These are phyloP conservation scores for Fusarium setosum DNA, from an alignment of 2,329 filamentous ascomycete species.

Conservation along the genomic window DNA sequence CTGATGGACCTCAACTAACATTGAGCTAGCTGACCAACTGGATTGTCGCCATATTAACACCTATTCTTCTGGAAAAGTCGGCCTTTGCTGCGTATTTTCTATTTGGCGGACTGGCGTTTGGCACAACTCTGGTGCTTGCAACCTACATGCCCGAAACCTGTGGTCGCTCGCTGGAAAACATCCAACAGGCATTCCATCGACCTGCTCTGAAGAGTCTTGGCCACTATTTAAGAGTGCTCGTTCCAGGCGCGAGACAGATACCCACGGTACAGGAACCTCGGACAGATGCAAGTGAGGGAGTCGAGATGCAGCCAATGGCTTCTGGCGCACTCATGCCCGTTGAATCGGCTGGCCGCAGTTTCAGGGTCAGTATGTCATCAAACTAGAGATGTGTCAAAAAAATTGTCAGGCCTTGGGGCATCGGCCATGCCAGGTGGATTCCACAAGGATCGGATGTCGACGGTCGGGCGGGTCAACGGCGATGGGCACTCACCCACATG, in stretches of 20 bases:
- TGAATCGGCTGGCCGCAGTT: neutral
- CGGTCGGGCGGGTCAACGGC: too few species aligned
- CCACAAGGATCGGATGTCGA: too few species aligned
- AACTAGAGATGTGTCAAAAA: neutral
- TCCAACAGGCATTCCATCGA: slow-evolving; percentile 1
- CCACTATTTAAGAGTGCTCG: neutral
- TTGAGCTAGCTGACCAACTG: slow-evolving; percentile 56
- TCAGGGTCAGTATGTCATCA: neutral
- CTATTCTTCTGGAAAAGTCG: slow-evolving; percentile 48
- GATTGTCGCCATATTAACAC: slow-evolving; percentile 55
- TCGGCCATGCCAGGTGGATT: too few species aligned
- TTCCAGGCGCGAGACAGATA: neutral
- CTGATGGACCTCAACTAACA: slow-evolving; percentile 18
- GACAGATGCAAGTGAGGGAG: neutral
- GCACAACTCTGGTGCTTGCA: slow-evolving; percentile 48
- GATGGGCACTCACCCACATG: too few species aligned
- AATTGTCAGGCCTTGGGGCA: too few species aligned
- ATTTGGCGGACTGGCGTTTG: slow-evolving; percentile 50
- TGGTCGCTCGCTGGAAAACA: slow-evolving; percentile 34
- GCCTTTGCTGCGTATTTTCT: slow-evolving; percentile 56
- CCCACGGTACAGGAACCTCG: neutral
- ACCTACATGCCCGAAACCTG: slow-evolving; percentile 54
- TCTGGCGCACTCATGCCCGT: neutral
- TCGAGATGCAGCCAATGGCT: neutral
- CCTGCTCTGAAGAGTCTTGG: neutral